Base-by-base conservation (phyloP, 2,329 filamentous ascomycete genomes). In the Byssochlamys sp. region DNA sequence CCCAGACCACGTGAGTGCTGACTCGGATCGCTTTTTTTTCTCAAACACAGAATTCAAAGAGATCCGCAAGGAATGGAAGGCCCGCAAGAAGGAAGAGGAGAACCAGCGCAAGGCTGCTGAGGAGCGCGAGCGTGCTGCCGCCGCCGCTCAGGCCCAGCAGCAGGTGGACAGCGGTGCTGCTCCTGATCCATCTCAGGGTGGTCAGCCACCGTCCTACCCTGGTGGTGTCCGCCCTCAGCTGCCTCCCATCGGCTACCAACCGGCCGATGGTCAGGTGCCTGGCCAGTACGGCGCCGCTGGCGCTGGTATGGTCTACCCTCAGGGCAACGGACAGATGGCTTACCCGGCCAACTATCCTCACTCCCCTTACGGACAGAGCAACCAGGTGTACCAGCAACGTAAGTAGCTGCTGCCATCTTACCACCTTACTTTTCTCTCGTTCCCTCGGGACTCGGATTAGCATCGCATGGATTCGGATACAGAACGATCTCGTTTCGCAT, bases 51-150 rank as follows among this genome's bases (percentile, higher is more conserved):
- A 97, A 75, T 97, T 99, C 78, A 99, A 99, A 73, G 94, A 99
- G 70, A 96, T 97, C 60, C 89, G 94, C 62, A 97, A 97, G 72
- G 92, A 97, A 71, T 99, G 94, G 94, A 99, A 97, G 79, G 89
- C 90, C 45, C 90, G 94, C 69, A 97, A 97, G 84, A 99, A 99
- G 89, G 94, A 97, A 73, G 92, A 97, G 67, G 92, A 97, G 64
- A 87, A 87, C 55, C 82, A 85, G 66, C 89, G 91, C 69, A 96
- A 96, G 79, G 88, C 88, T 11, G 90, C 91, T 9, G 92, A 97
- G 62, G 91, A 96, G 70, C 82, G 87, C 63, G 82, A 86, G 61
- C 88, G 91, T 59, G 57, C 86, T 85, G 73, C 82, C 10, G 82
- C 83, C 29, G 85, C 81, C 4, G 79, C 79, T 50, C 73, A 80